Evolutionary conservation across 129 eudicot species (phyloP), one percentile per base, ranked within the genome.

Genomic region (Flaveria trinervia): DNA sequence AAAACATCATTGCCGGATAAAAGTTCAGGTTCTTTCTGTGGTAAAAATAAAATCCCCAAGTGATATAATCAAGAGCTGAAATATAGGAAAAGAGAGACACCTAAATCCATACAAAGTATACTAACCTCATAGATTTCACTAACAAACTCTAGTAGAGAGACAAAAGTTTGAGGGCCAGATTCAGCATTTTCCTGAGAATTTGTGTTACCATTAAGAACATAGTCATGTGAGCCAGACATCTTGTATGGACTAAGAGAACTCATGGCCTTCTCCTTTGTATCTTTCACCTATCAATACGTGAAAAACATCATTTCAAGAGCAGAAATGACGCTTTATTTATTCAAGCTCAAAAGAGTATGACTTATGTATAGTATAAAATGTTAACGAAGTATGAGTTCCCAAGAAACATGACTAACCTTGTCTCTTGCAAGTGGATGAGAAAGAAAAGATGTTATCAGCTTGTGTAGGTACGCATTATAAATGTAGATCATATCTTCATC

Each of bases 371-470:
- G 48, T 52, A 14, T 13, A 2, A 9, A 59, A 50, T 44, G 74
- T 61, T 61, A 61, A 61, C 28, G 49, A 51, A 20, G 10, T 46
- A 67, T 11, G 36, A 54, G 49, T 15, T 56, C 43, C 56, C 72
- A 7, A 36, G 12, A 20, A 46, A 65, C 74, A 74, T 39, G 62
- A 79, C 87, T 67, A n/a, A 94, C 98, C 98, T 94, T 94, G 89
- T 91, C 98, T 77, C 96, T 84, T 30, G 97, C 97, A 85, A 94
- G 93, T 76, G 97, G 97, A 71, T 91, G 89, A 43, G 98, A 91
- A n/a, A 94, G 83, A 83, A 94, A 94, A 83, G 89, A 89, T 22
- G 96, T 87, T 75, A 94, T 80, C 80, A 86, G 85, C 86, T 94
- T 94, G 90, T 94, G 98, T 73, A 91, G 86, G 83, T 94, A 94